Evolutionary conservation across 2,329 filamentous ascomycete genomes (phyloP).

Genomic region (Nemania serpens): DNA sequence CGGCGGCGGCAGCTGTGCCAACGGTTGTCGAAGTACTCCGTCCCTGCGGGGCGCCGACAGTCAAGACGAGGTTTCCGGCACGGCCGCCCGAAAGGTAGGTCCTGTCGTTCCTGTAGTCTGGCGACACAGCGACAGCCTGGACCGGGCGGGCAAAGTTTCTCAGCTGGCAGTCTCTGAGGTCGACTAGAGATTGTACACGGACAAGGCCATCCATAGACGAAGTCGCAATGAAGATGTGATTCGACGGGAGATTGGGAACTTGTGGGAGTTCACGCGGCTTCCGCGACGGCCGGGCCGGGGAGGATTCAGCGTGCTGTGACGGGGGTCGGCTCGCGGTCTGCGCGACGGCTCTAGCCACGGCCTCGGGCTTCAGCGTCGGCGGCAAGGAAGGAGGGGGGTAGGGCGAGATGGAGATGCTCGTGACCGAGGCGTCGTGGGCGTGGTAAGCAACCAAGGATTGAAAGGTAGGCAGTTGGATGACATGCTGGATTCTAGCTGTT

Average conservation of each 20-base stretch:
- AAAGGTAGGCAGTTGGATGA: slow-evolving; percentile 81
- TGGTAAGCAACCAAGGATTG: slow-evolving; percentile 84
- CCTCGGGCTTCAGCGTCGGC: slow-evolving; percentile 49
- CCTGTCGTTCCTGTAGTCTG: slow-evolving; percentile 87
- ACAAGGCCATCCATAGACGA: slow-evolving; percentile 96
- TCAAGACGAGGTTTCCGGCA: slow-evolving; percentile 85
- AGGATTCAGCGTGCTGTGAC: slow-evolving; percentile 48
- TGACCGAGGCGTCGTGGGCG: slow-evolving; percentile 90
- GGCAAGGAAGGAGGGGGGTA: slow-evolving; percentile 69
- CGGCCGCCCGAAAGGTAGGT: slow-evolving; percentile 90
- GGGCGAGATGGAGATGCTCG: slow-evolving; percentile 87
- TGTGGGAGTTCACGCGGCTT: slow-evolving; percentile 50
- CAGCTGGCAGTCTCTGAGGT: slow-evolving; percentile 86
- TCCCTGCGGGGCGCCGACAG: slow-evolving; percentile 77
- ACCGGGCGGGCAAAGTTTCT: slow-evolving; percentile 94
- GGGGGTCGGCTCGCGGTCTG: slow-evolving; percentile 44
- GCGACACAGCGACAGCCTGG: slow-evolving; percentile 90
- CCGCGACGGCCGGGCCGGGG: slow-evolving; percentile 46
- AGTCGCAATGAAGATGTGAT: slow-evolving; percentile 90
- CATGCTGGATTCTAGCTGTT: slow-evolving; percentile 52
- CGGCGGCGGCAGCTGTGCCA: slow-evolving; percentile 77
- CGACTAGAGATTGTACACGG: slow-evolving; percentile 84
- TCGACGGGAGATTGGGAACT: slow-evolving; percentile 77
- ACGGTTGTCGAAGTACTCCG: slow-evolving; percentile 87
- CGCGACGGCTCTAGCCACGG: slow-evolving; percentile 43